phyloP scores from a whole-genome alignment of 257 asterid genomes.

The Striga asiatica region DNA sequence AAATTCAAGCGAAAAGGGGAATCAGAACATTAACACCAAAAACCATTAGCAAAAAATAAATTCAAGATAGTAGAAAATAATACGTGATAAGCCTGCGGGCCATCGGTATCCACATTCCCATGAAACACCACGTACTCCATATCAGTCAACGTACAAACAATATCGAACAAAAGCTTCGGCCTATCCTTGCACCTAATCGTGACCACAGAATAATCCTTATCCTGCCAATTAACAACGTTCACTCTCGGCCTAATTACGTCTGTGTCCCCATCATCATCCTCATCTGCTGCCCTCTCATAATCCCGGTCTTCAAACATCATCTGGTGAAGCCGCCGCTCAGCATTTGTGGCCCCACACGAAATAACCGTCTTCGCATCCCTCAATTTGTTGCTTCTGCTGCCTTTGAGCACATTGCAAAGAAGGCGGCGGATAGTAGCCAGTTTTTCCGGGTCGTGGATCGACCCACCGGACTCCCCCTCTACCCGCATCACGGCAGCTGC shows the following conservation, averaged over 20 bases:
- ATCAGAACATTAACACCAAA: not conserved
- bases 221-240: conserved; percentile 82
- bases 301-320: conserved; percentile 96
- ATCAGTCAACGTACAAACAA: conserved; percentile 82
- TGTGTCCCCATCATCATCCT: conserved; percentile 35
- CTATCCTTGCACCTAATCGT: conserved; percentile 82
- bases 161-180: conserved; percentile 84
- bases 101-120: conserved; percentile 77
- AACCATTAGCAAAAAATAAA: not conserved
- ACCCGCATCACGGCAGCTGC: conserved; percentile 97
- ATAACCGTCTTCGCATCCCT: conserved; percentile 77
- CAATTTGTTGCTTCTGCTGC: conserved; percentile 69
- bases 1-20: not conserved
- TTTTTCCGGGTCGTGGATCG: conserved; percentile 52
- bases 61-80: not conserved
- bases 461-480: conserved; percentile 54
- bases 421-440: conserved; percentile 54
- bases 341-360: conserved; percentile 56
- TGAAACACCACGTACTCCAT: conserved; percentile 95
- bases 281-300: conserved; percentile 44
- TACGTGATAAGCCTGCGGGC: conserved; percentile 88
- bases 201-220: conserved; percentile 77
- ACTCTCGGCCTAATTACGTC: conserved; percentile 81
- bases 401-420: conserved; percentile 65
- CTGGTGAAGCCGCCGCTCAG: conserved; percentile 85